phyloP scores from a whole-genome alignment of 306 rosid genomes.

The Comarum palustre region DNA sequence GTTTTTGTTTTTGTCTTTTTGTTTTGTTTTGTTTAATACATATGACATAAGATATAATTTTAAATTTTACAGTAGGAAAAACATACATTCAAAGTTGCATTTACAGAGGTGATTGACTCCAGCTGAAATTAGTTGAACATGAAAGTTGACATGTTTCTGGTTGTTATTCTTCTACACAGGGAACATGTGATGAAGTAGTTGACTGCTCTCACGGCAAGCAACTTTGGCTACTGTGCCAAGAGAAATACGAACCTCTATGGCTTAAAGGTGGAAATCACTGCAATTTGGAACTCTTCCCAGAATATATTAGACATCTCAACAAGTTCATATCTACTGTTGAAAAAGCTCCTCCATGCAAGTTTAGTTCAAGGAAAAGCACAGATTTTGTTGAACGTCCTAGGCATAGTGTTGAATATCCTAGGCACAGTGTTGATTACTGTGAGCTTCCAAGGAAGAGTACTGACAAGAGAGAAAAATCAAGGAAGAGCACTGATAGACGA shows the following conservation, averaged over 20 bases:
- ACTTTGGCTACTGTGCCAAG: conserved; percentile 80
- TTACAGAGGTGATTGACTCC: background rate
- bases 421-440: conserved; percentile 53
- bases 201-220: conserved; percentile 89
- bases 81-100: background rate
- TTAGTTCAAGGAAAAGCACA: conserved; percentile 55
- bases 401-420: conserved; percentile 48
- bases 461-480: conserved; percentile 70
- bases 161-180: conserved; percentile 48
- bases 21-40: background rate
- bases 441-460: conserved; percentile 76
- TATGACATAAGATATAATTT: background rate
- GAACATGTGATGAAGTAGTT: conserved; percentile 82
- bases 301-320: conserved; percentile 60
- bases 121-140: background rate
- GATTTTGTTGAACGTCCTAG: conserved; percentile 57
- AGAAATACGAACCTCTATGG: conserved; percentile 89
- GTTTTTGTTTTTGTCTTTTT: conserved; percentile 1
- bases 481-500: conserved; percentile 59
- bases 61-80: background rate
- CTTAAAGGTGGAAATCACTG: conserved; percentile 91
- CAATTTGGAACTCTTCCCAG: conserved; percentile 78
- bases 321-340: conserved; percentile 61
- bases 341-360: conserved; percentile 47
- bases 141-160: background rate